Conservation (phyloP, 1,139 yeast species). For the Hyphopichia wangnamkhiaoensis region DNA sequence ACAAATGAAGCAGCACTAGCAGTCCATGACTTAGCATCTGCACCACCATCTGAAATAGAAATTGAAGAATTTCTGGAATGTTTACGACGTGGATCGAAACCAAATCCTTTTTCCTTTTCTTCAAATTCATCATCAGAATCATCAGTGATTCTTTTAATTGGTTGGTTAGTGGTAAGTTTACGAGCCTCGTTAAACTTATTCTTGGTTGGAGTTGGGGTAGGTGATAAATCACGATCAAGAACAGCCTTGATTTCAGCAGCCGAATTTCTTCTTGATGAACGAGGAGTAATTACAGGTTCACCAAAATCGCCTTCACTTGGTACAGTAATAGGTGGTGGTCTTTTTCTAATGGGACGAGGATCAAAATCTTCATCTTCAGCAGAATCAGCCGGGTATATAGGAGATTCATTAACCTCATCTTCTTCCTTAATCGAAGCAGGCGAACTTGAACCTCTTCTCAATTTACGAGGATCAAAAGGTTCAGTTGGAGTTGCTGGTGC, state of each 20-base stretch:
- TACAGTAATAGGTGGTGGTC: background rate
- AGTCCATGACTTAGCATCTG: background rate
- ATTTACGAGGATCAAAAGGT: conserved; percentile 24
- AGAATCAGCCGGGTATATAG: conserved; percentile 3
- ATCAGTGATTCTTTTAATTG: conserved; percentile 4
- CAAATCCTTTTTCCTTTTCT: conserved; percentile 17
- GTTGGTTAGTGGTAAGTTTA: background rate
- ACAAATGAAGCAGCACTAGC: background rate
- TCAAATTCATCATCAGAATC: conserved; percentile 19
- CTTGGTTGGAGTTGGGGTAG: conserved; percentile 3
- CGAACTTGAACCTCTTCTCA: conserved; percentile 16
- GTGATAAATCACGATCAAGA: background rate
- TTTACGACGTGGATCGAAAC: conserved; percentile 23
- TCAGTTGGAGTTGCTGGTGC: conserved; percentile 10
- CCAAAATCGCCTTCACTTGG: conserved; percentile 2
- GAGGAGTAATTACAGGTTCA: conserved; percentile 11
- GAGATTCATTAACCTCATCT: conserved; percentile 8
- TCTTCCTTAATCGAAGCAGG: conserved; percentile 14
- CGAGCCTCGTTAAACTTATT: conserved; percentile 11
- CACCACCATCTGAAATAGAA: background rate
- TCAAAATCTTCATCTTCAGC: conserved; percentile 1
- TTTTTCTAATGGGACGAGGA: conserved; percentile 5
- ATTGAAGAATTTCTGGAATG: conserved; percentile 3
- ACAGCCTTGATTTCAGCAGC: conserved; percentile 3
- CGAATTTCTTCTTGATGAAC: conserved; percentile 9